These are phyloP conservation scores for Kwoniella sp. DNA, from an alignment of 768 basidiomycete species.

Conservation along the genomic window DNA sequence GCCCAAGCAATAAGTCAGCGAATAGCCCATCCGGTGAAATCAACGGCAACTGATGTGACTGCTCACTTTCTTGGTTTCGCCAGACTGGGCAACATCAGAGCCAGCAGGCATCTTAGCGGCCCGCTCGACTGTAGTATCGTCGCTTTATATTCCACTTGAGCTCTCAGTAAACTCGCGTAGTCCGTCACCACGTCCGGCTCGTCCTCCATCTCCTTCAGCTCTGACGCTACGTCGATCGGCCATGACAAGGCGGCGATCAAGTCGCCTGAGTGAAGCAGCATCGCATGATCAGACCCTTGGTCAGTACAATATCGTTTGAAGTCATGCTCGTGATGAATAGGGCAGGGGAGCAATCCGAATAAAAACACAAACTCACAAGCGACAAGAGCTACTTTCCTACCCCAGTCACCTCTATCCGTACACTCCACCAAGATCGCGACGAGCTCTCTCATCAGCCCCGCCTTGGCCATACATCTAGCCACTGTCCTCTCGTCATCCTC, in stretches of 20 bases:
- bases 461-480: slow-evolving; percentile 86
- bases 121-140: slow-evolving; percentile 40
- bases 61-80: slow-evolving; percentile 64
- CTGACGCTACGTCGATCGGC: slow-evolving; percentile 95
- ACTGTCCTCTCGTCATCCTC: slow-evolving; percentile 95
- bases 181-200: slow-evolving; percentile 78
- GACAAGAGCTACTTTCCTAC: slow-evolving; percentile 54
- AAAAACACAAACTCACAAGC: slow-evolving; percentile 44
- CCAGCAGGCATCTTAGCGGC: slow-evolving; percentile 45
- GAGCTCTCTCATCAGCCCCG: slow-evolving; percentile 83
- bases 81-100: slow-evolving; percentile 74
- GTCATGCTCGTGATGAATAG: neutral
- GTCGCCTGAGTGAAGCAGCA: slow-evolving; percentile 61
- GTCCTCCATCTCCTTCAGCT: slow-evolving; percentile 83
- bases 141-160: slow-evolving; percentile 84
- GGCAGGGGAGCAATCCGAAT: neutral
- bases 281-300: neutral
- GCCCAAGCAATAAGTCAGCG: too few relatives aligned
- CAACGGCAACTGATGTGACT: too few relatives aligned
- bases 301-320: neutral
- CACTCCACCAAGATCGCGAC: slow-evolving; percentile 70
- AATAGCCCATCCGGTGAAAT: too few relatives aligned
- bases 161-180: slow-evolving; percentile 77
- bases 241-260: slow-evolving; percentile 97
- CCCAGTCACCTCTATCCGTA: slow-evolving; percentile 54